Base-by-base conservation (phyloP, 768 basidiomycete species). In the Lentinula aciculospora region DNA sequence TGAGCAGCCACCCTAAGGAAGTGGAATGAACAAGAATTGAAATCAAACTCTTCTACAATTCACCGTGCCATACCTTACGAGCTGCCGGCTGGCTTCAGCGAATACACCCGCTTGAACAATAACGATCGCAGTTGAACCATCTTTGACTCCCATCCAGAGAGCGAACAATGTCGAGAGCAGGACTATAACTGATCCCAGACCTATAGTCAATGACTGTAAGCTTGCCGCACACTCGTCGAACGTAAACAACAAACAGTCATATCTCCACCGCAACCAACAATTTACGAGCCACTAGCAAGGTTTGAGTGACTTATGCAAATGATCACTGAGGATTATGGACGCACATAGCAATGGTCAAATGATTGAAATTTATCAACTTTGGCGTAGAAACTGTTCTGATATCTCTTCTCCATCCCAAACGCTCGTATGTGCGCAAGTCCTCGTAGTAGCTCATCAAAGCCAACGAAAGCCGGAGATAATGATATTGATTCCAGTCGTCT, bases 91-190 rank as follows among this genome's bases (percentile, higher is more conserved):
- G 12, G 86, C 86, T 58, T 85, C 82, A 1, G 87, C 86, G 64
- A 88, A 89, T 25, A 82, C 76, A 1, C 81, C 84, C 17, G 89
- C 78, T 70, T 88, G 81, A 19, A 85, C 78, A 56, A 90, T 91
- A 19, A 88, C 86, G 36, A 90, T 75, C 1, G 87, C 89, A 6
- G 87, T 78, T 6, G 80, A 76, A 7, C 88, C 87, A 53, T 83
- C 79, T 0, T 75, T 73, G 10, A 86, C 76, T 2, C 75, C 79
- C 59, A 70, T 76, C 74, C 74, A 77, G 9, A 91, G 69, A 1
- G 88, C 85, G 62, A 88, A 86, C n/a, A 85, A 60, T 1, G 86
- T 89, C 1, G 87, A 83, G 13, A 81, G 66, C 64, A 83, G 86
- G 0, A 89, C 86, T 27, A 89, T 84, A 2, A 88, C 71, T 4